Percentiles rank a stretch among this genome's conserved stretches.
Evolutionary conservation across 2,329 filamentous ascomycete species (phyloP).

Genomic region (Teratosphaeria viscida): DNA sequence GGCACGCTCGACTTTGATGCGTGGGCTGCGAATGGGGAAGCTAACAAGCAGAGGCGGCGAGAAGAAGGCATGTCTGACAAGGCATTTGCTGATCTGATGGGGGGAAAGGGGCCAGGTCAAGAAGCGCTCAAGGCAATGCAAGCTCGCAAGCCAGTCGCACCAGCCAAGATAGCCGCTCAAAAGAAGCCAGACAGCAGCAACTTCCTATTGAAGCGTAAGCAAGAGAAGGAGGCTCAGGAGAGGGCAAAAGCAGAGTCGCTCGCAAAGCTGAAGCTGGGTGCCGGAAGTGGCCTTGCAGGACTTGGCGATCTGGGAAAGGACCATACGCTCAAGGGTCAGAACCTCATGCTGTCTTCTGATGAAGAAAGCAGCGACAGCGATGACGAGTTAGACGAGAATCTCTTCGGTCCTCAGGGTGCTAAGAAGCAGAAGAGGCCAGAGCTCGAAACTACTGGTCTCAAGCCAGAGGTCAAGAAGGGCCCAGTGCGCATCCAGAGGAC

Average conservation of each 20-base stretch:
- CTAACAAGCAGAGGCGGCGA: background rate
- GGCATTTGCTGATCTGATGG: constrained; percentile 8
- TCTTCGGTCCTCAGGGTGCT: constrained; percentile 48
- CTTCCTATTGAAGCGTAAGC: constrained; percentile 64
- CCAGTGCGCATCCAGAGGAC: constrained; percentile 79
- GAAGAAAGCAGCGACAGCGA: constrained; percentile 42
- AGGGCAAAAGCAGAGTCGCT: constrained; percentile 32
- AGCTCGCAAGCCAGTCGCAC: background rate
- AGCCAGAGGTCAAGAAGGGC: constrained; percentile 45
- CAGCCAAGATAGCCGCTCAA: background rate
- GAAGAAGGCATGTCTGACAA: constrained; percentile 5
- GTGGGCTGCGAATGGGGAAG: constrained; percentile 12
- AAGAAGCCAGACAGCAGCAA: constrained; percentile 37
- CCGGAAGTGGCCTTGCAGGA: constrained; percentile 66
- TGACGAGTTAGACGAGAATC: constrained; percentile 43
- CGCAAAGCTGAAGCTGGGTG: constrained; percentile 40
- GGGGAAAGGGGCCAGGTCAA: constrained; percentile 8
- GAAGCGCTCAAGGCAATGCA: constrained; percentile 10
- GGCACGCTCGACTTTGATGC: constrained; percentile 26
- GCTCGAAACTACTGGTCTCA: constrained; percentile 21
- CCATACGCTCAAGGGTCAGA: constrained; percentile 60
- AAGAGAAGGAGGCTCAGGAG: constrained; percentile 64
- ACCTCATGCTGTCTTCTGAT: constrained; percentile 83
- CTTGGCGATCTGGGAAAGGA: constrained; percentile 70
- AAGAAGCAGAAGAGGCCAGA: constrained; percentile 31